A percentile compares a stretch with the other conserved stretches of the same genome.
Conservation (phyloP, 768 basidiomycete species). For the Boletus reticuloceps region DNA sequence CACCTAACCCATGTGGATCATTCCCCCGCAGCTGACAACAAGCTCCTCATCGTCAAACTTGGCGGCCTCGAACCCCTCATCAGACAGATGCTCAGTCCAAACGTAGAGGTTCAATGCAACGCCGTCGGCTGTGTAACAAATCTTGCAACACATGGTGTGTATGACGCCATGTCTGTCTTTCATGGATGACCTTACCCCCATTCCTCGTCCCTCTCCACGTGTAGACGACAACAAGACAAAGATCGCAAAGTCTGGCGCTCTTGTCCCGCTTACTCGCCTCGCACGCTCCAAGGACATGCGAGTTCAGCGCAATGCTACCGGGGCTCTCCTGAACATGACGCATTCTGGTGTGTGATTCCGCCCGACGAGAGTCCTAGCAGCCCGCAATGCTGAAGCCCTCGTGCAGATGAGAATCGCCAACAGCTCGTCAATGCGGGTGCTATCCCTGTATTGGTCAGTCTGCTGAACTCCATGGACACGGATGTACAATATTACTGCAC, state of each 20-base stretch:
- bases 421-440: slow-evolving; percentile 98
- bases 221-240: slow-evolving; percentile 99
- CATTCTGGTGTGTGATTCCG: slow-evolving; percentile 72
- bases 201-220: slow-evolving; percentile 8
- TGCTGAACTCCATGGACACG: slow-evolving; percentile 95
- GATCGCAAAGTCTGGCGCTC: slow-evolving; percentile 98
- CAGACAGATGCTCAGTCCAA: slow-evolving; percentile 97
- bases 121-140: slow-evolving; percentile 99
- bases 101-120: slow-evolving; percentile 99
- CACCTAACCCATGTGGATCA: slow-evolving; percentile 10
- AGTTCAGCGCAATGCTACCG: slow-evolving; percentile 97
- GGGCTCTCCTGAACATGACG: slow-evolving; percentile 98
- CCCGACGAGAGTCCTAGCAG: background rate
- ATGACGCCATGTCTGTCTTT: background rate
- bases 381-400: slow-evolving; percentile 3
- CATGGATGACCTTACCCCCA: slow-evolving; percentile 4
- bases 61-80: slow-evolving; percentile 98
- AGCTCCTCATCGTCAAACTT: slow-evolving; percentile 95
- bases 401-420: slow-evolving; percentile 92
- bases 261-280: slow-evolving; percentile 92
- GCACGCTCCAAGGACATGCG: slow-evolving; percentile 99
- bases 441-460: slow-evolving; percentile 92
- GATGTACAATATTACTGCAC: slow-evolving; percentile 99
- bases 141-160: slow-evolving; percentile 92
- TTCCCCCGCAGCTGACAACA: slow-evolving; percentile 81